Evolutionary conservation across 345 rosid genomes (phyloP), one percentile per base, ranked within the genome.

Genomic region (Salix arbutifolia): DNA sequence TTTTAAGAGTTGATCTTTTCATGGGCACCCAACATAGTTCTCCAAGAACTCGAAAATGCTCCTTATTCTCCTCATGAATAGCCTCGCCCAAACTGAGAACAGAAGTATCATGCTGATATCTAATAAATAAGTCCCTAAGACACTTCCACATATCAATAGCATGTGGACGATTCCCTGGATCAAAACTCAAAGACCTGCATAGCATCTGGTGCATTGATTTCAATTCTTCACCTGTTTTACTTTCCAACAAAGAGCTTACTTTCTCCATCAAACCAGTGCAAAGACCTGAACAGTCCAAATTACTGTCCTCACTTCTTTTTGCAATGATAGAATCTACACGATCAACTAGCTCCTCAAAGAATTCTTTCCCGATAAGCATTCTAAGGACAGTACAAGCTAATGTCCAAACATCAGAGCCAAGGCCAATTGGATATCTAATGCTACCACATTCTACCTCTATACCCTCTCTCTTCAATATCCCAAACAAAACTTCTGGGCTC

Each of bases 321-420:
- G 56, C 17, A 61, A 65, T 72, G 76, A 77, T 74, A 78, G 68
- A 21, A n/a, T 30, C 42, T 76, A 88, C 75, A 73, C 58, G 74
- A 77, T 74, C 87, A 85, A 50, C 77, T 65, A 87, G 70, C 81
- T 75, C 87, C 65, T 80, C 79, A 35, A 74, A 71, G 74, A 90
- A 88, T 64, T 67, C 71, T 28, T 84, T 80, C 38, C 96, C 96
- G 72, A 85, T 48, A 78, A 89, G 85, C 79, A 90, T 80, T 79
- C 84, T 71, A 77, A 90, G 80, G 75, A 93, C 81, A 84, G 88
- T 72, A 81, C 88, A 90, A 75, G 89, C 89, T 77, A 93, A 76
- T 72, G 91, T 69, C 99, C 96, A 95, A 69, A 90, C 91, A 85
- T 95, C 97, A 18, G 94, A 86, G 65, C 82, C 73, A 82, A 53